Evolutionary conservation across 2,329 filamentous ascomycete species (phyloP).

Genomic region (Aplosporella prunicola): DNA sequence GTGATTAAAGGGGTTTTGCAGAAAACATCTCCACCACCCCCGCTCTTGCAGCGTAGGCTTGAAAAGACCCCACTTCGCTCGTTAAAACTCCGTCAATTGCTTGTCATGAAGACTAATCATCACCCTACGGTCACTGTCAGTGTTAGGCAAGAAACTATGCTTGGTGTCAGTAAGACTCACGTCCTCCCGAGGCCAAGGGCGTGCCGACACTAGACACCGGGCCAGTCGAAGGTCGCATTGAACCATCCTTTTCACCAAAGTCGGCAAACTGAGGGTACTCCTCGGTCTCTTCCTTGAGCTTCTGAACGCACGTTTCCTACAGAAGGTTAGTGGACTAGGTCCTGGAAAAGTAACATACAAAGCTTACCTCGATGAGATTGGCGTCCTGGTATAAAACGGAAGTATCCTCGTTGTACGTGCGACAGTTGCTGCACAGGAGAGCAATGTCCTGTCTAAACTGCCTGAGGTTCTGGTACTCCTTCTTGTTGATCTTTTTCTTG

Average conservation of each 20-base stretch:
- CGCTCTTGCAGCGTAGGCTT: too few species aligned
- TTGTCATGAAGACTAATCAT: background rate
- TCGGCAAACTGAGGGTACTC: conserved; percentile 48
- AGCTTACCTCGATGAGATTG: conserved; percentile 77
- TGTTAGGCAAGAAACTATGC: background rate
- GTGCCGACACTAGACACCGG: conserved; percentile 51
- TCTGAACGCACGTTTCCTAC: conserved; percentile 42
- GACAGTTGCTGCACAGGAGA: conserved; percentile 79
- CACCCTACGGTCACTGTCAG: background rate
- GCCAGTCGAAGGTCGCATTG: conserved; percentile 41
- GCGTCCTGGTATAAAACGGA: conserved; percentile 89
- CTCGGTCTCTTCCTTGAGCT: conserved; percentile 45
- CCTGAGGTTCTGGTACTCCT: conserved; percentile 74
- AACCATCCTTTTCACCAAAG: conserved; percentile 44
- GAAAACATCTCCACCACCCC: too few species aligned
- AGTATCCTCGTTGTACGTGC: conserved; percentile 93
- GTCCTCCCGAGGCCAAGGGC: conserved; percentile 31
- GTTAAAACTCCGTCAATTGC: background rate
- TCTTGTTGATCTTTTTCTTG: conserved; percentile 88
- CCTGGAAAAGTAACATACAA: conserved; percentile 7
- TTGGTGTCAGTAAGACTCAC: background rate
- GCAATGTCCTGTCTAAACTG: conserved; percentile 77
- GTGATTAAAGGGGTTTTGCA: too few species aligned
- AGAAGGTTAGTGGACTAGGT: background rate
- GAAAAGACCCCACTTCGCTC: too few species aligned